Conservation (phyloP, 2,329 filamentous ascomycete species). For the Pseudogymnoascus sp. region DNA sequence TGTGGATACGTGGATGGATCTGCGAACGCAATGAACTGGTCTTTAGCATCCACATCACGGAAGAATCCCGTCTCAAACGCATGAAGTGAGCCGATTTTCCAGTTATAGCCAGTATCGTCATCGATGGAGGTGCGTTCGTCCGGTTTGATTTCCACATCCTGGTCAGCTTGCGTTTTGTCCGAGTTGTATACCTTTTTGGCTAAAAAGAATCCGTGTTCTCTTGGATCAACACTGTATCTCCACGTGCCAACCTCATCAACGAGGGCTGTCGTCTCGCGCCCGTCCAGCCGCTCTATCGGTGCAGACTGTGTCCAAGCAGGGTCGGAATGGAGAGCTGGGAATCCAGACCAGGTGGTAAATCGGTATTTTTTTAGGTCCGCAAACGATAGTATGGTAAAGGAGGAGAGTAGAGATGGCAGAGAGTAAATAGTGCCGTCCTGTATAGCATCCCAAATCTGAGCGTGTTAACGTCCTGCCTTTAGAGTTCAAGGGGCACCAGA, state of each 20-base stretch:
- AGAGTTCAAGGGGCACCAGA: conserved; percentile 14
- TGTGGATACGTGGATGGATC: conserved; percentile 86
- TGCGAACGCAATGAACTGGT: conserved; percentile 78
- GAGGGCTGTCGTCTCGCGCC: conserved; percentile 66
- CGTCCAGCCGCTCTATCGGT: conserved; percentile 46
- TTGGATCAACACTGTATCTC: conserved; percentile 70
- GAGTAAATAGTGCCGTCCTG: conserved; percentile 94
- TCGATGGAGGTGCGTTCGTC: conserved; percentile 37
- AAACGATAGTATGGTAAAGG: conserved; percentile 83
- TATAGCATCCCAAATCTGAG: conserved; percentile 94
- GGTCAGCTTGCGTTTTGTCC: conserved; percentile 19
- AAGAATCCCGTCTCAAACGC: conserved; percentile 87
- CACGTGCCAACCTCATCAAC: conserved; percentile 82
- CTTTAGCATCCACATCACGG: conserved; percentile 56
- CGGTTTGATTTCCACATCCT: conserved; percentile 36
- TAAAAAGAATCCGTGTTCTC: conserved; percentile 94
- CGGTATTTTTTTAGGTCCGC: conserved; percentile 96
- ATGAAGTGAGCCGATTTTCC: conserved; percentile 69
- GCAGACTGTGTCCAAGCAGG: conserved; percentile 63
- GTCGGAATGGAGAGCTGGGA: conserved; percentile 84
- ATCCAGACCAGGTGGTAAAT: conserved; percentile 97
- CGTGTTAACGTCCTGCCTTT: conserved; percentile 12
- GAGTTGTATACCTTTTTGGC: conserved; percentile 58
- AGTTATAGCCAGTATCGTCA: conserved; percentile 53
- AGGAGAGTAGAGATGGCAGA: conserved; percentile 81